Conservation (phyloP, 2,329 filamentous ascomycete genomes). For the Hypoxylon sp. region DNA sequence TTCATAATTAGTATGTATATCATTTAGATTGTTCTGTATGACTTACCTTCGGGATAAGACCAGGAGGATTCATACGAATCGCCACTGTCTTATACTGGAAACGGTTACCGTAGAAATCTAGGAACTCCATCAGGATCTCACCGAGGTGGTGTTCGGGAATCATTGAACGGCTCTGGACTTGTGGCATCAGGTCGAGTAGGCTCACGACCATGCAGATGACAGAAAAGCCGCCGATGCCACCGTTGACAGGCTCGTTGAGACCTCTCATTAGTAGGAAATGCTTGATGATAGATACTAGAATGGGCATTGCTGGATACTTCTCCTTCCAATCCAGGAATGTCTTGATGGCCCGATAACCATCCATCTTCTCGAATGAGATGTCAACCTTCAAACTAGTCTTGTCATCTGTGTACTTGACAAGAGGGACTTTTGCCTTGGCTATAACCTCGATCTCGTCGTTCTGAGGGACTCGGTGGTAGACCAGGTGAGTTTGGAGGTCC, state of each 20-base stretch:
- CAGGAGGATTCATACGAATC: conserved; percentile 82
- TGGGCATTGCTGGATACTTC: conserved; percentile 86
- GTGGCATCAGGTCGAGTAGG: conserved; percentile 85
- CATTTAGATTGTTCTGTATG: neutral
- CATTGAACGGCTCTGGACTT: conserved; percentile 73
- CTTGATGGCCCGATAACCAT: conserved; percentile 82
- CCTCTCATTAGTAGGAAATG: conserved; percentile 92
- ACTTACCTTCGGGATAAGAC: conserved; percentile 78
- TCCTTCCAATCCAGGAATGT: conserved; percentile 87
- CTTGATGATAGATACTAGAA: conserved; percentile 89
- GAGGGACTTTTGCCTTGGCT: conserved; percentile 83
- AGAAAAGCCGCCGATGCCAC: conserved; percentile 93
- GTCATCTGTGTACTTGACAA: conserved; percentile 90
- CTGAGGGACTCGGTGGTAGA: conserved; percentile 69
- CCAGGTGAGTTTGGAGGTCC: conserved; percentile 74
- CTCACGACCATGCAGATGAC: conserved; percentile 94
- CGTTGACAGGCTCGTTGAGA: conserved; percentile 91
- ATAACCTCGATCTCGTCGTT: conserved; percentile 77
- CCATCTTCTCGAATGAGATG: conserved; percentile 93
- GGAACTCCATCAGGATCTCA: conserved; percentile 86
- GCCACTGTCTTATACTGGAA: conserved; percentile 80
- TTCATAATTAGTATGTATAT: conserved; percentile 38
- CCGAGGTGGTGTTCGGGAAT: conserved; percentile 78
- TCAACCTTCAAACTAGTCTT: conserved; percentile 87
- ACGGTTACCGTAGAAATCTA: conserved; percentile 88